Evolutionary conservation across 2,329 filamentous ascomycete species (phyloP).

Genomic region (Ophiostoma montium): DNA sequence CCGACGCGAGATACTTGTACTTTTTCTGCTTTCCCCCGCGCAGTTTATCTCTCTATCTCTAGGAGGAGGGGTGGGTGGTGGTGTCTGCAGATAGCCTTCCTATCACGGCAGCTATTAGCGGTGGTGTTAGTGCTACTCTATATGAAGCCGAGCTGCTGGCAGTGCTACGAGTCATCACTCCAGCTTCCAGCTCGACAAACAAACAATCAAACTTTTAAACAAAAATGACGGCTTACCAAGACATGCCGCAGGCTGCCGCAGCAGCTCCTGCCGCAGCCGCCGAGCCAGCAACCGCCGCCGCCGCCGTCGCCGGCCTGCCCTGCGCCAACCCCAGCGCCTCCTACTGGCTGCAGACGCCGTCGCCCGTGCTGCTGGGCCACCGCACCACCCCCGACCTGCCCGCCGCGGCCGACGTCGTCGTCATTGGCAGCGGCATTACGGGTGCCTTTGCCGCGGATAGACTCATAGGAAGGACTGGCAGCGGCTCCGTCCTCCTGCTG

Average conservation of each 20-base stretch:
- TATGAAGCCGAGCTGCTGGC: no score
- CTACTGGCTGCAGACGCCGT: slow-evolving; percentile 63
- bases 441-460: slow-evolving; percentile 57
- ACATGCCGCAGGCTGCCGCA: slow-evolving; percentile 9
- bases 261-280: not conserved
- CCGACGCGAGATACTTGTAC: no score
- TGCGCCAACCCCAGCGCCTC: slow-evolving; percentile 46
- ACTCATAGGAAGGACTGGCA: slow-evolving; percentile 31
- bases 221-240: slow-evolving; percentile 15
- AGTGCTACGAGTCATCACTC: no score
- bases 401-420: slow-evolving; percentile 47
- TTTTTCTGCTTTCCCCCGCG: no score
- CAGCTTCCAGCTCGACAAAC: no score
- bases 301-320: slow-evolving; percentile 36
- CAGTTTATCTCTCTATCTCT: no score
- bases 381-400: slow-evolving; percentile 52
- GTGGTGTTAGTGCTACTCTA: no score
- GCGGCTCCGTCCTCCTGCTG: slow-evolving; percentile 48
- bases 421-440: slow-evolving; percentile 65
- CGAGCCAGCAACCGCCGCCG: not conserved
- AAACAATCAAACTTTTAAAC: no score
- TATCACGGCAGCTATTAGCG: no score
- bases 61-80: no score
- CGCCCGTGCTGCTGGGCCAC: slow-evolving; percentile 49
- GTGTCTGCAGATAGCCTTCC: no score